Conservation (phyloP, 2,329 filamentous ascomycete species). For the Diaporthe nobilis region DNA sequence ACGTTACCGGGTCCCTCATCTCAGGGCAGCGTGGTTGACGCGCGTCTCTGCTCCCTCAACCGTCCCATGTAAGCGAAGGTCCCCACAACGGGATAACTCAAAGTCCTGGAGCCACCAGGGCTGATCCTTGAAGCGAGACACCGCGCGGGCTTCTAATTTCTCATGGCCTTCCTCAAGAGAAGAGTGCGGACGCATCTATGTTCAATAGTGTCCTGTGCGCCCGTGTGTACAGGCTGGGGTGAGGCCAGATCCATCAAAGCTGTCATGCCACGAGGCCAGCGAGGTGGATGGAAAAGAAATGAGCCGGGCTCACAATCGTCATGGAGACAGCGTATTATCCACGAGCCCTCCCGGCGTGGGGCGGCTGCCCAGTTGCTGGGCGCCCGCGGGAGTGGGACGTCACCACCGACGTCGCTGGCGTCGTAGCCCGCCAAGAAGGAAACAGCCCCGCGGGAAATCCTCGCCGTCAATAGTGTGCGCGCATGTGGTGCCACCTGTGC, state of each 20-base stretch:
- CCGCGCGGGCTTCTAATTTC: conserved; percentile 9
- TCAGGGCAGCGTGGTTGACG: conserved; percentile 31
- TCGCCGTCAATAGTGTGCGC: conserved; percentile 1
- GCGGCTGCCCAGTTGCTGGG: not conserved
- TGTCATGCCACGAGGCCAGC: conserved; percentile 14
- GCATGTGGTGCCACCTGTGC: conserved; percentile 14
- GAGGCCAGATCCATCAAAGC: conserved; percentile 1
- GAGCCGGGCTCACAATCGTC: not conserved
- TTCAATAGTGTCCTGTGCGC: not conserved
- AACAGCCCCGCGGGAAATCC: conserved; percentile 2
- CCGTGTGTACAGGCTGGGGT: not conserved
- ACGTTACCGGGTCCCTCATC: conserved; percentile 21
- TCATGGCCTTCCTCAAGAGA: conserved; percentile 1
- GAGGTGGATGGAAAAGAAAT: not conserved
- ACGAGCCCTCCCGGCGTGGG: not conserved
- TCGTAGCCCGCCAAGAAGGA: conserved; percentile 12
- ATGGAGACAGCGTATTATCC: conserved; percentile 6
- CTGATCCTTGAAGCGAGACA: conserved; percentile 16
- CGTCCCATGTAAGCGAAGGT: conserved; percentile 31
- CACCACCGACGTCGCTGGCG: conserved; percentile 17
- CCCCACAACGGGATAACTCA: conserved; percentile 32
- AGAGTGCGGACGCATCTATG: not conserved
- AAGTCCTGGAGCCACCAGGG: conserved; percentile 18
- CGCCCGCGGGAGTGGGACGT: conserved; percentile 11
- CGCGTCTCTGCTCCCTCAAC: conserved; percentile 29